These are phyloP conservation scores for Penicillium paneum DNA, from an alignment of 2,329 filamentous ascomycete genomes.

Conservation along the genomic window DNA sequence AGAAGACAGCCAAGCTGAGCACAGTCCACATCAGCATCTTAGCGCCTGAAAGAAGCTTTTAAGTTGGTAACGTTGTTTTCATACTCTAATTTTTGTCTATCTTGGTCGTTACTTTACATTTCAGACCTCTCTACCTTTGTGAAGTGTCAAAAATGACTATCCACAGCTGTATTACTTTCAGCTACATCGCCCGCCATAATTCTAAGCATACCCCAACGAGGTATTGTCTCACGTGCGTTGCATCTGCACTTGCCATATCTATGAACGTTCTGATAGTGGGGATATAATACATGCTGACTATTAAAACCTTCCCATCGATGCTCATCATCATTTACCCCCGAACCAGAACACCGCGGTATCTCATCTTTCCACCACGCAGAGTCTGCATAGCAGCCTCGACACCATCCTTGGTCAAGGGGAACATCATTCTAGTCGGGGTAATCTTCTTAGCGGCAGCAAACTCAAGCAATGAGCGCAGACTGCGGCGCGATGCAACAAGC, in stretches of 20 bases:
- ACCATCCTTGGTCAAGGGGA: conserved; percentile 49
- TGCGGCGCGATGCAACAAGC: conserved; percentile 60
- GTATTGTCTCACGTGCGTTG: too few relatives aligned
- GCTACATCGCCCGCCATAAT: too few relatives aligned
- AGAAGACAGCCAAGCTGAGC: neutral
- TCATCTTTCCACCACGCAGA: conserved; percentile 47
- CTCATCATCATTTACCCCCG: conserved; percentile 4
- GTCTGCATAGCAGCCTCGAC: conserved; percentile 42
- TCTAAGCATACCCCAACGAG: too few relatives aligned
- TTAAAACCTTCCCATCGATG: conserved; percentile 19
- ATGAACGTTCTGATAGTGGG: neutral
- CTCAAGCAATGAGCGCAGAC: conserved; percentile 57
- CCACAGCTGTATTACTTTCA: too few relatives aligned
- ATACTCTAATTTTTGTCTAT: too few relatives aligned
- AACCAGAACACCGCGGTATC: conserved; percentile 48
- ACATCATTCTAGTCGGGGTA: conserved; percentile 63
- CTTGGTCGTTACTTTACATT: too few relatives aligned
- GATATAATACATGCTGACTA: neutral
- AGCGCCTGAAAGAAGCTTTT: too few relatives aligned
- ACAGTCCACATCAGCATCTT: neutral
- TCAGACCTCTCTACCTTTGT: too few relatives aligned
- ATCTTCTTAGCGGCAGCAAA: conserved; percentile 63
- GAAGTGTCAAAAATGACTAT: too few relatives aligned
- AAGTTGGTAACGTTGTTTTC: too few relatives aligned
- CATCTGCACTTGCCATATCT: neutral